Base-by-base conservation (phyloP, 495 filamentous ascomycete species). In the Aspergillus sclerotioniger region DNA sequence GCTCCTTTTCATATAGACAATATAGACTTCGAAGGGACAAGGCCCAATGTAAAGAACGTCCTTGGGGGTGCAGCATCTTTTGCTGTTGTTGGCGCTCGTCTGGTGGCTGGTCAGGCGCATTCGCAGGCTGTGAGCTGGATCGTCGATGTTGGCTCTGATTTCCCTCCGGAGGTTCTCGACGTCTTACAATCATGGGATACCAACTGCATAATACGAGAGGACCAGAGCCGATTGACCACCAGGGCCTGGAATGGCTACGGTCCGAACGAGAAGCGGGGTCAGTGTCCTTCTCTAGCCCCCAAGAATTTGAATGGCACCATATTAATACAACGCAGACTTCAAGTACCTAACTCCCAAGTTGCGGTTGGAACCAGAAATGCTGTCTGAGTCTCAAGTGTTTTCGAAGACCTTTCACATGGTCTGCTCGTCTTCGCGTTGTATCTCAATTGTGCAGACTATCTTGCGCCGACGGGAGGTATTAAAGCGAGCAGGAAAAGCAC, bases 241-340 rank as follows among this genome's bases (percentile, higher is more conserved):
- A 84, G 91, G 21, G 92, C 89, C 31, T 96, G 90, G 88, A 98
- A 98, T 67, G 87, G 89, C 53, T 98, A 97, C 70, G 82, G 77
- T 15, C 66, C 69, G 8, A 70, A 82, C 59, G 83, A 84, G 62
- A 73, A 81, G 55, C 71, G 84, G 75, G 78, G 84, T 84, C 57
- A 57, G 68, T 59, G 17, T 47, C 15, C 25, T 39, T 32, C 44
- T 46, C 39, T 47, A 3, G 7, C 32, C 5, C 16, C 51, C 13
- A 9, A 8, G 15, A 13, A 12, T 32, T n/a, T 25, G 6, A 12
- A 37, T 28, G 15, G 28, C 3, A 20, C 53, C 56, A 63, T 61
- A 75, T 41, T 74, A 76, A 57, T 35, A 15, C 76, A 55, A 70
- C 57, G 73, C 80, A 75, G 89, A 85, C 19, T 98, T 98, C 80